Base-by-base conservation (phyloP, 140 eudicot species). In the Stevia rebaudiana region DNA sequence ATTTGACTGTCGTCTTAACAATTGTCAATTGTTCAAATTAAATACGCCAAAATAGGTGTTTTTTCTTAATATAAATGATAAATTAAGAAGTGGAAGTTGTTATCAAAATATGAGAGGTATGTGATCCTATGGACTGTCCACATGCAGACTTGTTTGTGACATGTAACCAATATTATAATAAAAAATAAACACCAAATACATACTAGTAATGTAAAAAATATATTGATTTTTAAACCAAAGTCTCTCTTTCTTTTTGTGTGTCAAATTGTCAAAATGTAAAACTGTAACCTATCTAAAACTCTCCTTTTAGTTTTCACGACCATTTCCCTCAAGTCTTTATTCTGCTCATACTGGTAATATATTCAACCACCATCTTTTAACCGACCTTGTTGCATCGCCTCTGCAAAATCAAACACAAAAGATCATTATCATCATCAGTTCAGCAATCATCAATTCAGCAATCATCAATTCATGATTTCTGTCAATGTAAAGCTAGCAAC, bases 401-500 rank as follows among this genome's bases (percentile, higher is more conserved):
- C 63, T 56, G 63, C 63, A 56, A 56, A 56, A 31, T 31, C 63
- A 56, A 5, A 8, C 22, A 55, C 40, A 31, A 30, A 30, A 24
- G 16, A 8, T 28, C 24, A 31, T 55, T 10, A 54, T 8, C 22
- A 8, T n/a, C 63, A 31, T 8, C 0, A 8, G 33, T 28, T 28
- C 33, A 28, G 15, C 51, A 44, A 44, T 44, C 21, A 44, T 44
- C 51, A 2, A n/a, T n/a, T n/a, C n/a, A n/a, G n/a, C n/a, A n/a
- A n/a, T n/a, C n/a, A n/a, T n/a, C n/a, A n/a, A n/a, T n/a, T n/a
- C n/a, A n/a, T n/a, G n/a, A n/a, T n/a, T n/a, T n/a, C n/a, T n/a
- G n/a, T n/a, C 16, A 13, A 17, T 42, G 10, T 3, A 42, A 12
- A 13, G 1, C 8, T 28, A 28, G 33, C 33, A 1, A 33, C 4